A percentile compares a stretch with the other conserved stretches of the same genome.
Evolutionary conservation across 2,329 filamentous ascomycete genomes (phyloP).

Genomic region (Pseudogymnoascus sp.): DNA sequence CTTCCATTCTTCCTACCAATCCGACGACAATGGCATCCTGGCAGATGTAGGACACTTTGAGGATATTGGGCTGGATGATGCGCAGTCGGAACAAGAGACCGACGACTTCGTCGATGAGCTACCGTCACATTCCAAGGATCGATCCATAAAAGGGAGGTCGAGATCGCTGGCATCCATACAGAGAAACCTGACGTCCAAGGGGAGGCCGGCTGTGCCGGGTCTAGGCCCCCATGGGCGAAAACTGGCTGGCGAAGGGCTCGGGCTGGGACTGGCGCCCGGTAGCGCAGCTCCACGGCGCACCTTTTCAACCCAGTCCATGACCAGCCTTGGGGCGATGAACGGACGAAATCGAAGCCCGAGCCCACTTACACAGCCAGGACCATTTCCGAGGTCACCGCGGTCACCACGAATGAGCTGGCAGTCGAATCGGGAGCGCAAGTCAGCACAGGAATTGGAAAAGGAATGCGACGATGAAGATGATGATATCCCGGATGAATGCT

Average conservation of each 20-base stretch:
- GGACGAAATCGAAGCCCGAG: slow-evolving; percentile 25
- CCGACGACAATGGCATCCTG: slow-evolving; percentile 61
- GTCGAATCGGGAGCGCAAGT: slow-evolving; percentile 54
- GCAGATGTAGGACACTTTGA: slow-evolving; percentile 80
- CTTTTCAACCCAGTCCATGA: slow-evolving; percentile 1
- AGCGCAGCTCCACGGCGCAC: not conserved
- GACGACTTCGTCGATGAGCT: slow-evolving; percentile 19
- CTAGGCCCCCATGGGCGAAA: slow-evolving; percentile 22
- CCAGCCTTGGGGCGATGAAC: slow-evolving; percentile 9
- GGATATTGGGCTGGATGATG: slow-evolving; percentile 78
- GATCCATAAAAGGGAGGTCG: not conserved
- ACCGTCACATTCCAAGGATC: not conserved
- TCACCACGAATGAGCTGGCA: slow-evolving; percentile 62
- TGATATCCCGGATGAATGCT: slow-evolving; percentile 68
- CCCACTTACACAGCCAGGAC: slow-evolving; percentile 17
- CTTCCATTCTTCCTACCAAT: slow-evolving; percentile 66
- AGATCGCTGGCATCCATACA: slow-evolving; percentile 13
- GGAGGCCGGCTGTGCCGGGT: slow-evolving; percentile 19
- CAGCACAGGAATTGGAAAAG: slow-evolving; percentile 60
- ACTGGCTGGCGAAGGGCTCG: slow-evolving; percentile 17
- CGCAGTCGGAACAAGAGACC: slow-evolving; percentile 22
- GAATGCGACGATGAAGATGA: slow-evolving; percentile 73
- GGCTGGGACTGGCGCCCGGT: slow-evolving; percentile 23
- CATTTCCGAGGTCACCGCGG: slow-evolving; percentile 21
- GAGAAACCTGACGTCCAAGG: slow-evolving; percentile 24